Evolutionary conservation across 108 stramenopile genomes (phyloP).

Genomic region (Nitzschia sp.): DNA sequence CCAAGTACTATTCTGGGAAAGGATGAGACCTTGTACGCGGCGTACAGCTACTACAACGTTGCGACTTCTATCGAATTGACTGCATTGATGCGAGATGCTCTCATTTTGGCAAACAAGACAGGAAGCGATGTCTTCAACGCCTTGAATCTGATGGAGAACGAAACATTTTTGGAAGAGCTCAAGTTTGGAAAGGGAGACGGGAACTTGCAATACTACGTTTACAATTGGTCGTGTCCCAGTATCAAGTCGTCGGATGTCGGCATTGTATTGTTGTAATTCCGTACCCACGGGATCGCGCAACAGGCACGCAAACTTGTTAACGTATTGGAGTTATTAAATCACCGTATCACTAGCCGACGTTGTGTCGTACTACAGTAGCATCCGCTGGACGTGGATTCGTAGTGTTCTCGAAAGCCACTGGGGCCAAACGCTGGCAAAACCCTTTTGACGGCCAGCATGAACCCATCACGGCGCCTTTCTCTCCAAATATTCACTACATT

Average conservation of each 20-base stretch:
- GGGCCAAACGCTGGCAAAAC: too few species aligned
- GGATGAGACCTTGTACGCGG: constrained; percentile 88
- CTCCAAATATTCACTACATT: too few species aligned
- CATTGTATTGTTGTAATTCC: constrained; percentile 93
- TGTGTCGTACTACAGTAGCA: too few species aligned
- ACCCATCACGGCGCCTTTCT: too few species aligned
- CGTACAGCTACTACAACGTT: constrained; percentile 98
- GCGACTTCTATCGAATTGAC: constrained; percentile 81
- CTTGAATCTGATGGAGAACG: constrained; percentile 98
- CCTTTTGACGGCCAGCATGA: too few species aligned
- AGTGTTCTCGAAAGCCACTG: too few species aligned
- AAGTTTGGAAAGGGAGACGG: constrained; percentile 99
- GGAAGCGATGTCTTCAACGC: constrained; percentile 98
- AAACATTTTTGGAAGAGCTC: constrained; percentile 82
- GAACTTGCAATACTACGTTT: constrained; percentile 98
- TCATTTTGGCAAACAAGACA: constrained; percentile 81
- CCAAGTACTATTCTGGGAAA: constrained; percentile 88
- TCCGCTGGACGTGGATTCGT: too few species aligned
- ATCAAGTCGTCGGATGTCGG: constrained; percentile 91
- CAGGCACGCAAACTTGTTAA: background rate
- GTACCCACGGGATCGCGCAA: background rate
- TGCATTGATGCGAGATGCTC: constrained; percentile 93
- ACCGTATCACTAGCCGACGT: too few species aligned
- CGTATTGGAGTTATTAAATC: too few species aligned
- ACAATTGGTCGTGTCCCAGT: constrained; percentile 94